phyloP scores from a whole-genome alignment of 192 early-diverging fungal species.

The Funneliformis mosseae region DNA sequence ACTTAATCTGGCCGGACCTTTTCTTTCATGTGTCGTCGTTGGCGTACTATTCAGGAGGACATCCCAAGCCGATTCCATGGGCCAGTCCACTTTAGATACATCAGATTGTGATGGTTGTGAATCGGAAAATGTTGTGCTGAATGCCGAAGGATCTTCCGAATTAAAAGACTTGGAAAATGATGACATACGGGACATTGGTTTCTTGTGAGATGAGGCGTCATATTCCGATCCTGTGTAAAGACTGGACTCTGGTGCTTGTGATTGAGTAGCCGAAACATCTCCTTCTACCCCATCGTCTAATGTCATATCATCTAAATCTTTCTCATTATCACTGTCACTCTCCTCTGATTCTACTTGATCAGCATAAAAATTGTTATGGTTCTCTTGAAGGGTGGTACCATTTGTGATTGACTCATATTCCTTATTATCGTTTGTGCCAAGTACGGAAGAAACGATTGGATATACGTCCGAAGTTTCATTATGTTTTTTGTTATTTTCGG shows the following conservation, averaged over 20 bases:
- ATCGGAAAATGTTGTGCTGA: constrained; percentile 27
- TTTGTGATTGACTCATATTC: not conserved
- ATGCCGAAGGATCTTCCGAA: constrained; percentile 31
- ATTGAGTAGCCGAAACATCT: constrained; percentile 20
- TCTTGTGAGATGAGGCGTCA: not conserved
- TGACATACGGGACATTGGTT: constrained; percentile 8
- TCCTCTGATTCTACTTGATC: not conserved
- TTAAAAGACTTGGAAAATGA: constrained; percentile 30
- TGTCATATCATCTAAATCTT: constrained; percentile 5
- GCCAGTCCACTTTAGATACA: constrained; percentile 13
- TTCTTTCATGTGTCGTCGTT: not conserved
- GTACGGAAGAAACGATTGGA: not conserved
- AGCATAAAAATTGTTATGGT: not conserved
- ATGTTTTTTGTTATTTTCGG: not conserved
- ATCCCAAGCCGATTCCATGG: constrained; percentile 25
- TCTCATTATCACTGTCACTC: not conserved
- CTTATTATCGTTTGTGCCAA: not conserved
- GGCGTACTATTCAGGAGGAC: not conserved
- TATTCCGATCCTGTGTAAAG: not conserved
- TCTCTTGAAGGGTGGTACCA: not conserved
- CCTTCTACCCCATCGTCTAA: constrained; percentile 18
- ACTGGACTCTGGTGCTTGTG: constrained; percentile 8
- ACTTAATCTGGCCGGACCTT: constrained; percentile 15
- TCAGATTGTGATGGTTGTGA: not conserved
- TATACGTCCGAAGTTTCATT: not conserved